Evolutionary conservation across 73 alveolate species (phyloP), one percentile per base, ranked within the genome.

Genomic region (Paramecium sonneborni): DNA sequence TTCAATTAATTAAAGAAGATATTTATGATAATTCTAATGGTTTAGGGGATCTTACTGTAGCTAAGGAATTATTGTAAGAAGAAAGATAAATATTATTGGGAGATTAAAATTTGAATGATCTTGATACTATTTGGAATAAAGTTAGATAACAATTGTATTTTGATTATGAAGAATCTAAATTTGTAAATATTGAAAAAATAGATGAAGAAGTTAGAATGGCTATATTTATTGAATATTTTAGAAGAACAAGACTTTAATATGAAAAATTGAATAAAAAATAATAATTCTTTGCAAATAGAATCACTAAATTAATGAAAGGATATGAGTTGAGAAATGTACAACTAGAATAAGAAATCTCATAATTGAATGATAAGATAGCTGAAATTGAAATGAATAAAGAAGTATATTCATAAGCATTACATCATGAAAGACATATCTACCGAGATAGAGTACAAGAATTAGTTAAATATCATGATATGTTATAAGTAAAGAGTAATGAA

Each of bases 101-200:
- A 41, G 30, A 79, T 23, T 21, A 24, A 23, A 30, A 43, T 79
- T 37, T 23, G 7, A 76, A 79, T 24, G 24, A 79, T 9, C 15
- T 39, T 21, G 90, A 79, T 7, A 11, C 3, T 7, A 24, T 79
- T 11, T 79, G 90, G 90, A 62, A 79, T 39, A 26, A 24, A 41
- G 32, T 46, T 24, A 79, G 90, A 79, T 37, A 79, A 79, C 41
- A 39, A 79, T 24, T 38, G 14, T 79, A 43, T 24, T 79, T 24
- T 79, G 90, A 79, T 79, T 39, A 41, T 23, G 90, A 79, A n/a
- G 90, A 79, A 79, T 14, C n/a, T 37, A 41, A 79, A 5, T 44
- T 79, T 8, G 23, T 39, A 5, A 41, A 24, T 11, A 24, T 44
- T 43, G 55, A 79, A 28, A 44, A 43, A 41, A 43, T 79, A 24